Evolutionary conservation across 306 rosid species (phyloP).

Genomic region (Cicer chorassanicum): DNA sequence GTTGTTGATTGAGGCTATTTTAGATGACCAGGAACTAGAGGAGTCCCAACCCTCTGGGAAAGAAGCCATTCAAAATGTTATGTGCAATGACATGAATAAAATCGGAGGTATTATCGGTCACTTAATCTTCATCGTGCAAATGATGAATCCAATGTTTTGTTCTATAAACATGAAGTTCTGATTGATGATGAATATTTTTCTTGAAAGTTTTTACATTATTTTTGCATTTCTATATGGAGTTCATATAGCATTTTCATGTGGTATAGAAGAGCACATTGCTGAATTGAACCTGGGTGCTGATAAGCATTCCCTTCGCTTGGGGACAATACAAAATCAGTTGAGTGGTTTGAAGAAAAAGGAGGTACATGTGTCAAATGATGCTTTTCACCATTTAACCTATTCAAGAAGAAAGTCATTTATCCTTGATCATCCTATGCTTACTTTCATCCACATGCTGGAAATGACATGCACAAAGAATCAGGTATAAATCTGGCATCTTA

Average conservation of each 20-base stretch:
- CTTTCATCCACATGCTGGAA: conserved; percentile 40
- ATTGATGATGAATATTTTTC: conserved; percentile 21
- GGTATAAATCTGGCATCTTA: neutral
- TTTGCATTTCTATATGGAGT: conserved; percentile 37
- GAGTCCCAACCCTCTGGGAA: conserved; percentile 22
- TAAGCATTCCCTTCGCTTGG: conserved; percentile 46
- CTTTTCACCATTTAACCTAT: conserved; percentile 40
- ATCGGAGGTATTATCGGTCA: conserved; percentile 48
- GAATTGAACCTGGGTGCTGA: conserved; percentile 51
- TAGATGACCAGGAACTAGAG: conserved; percentile 44
- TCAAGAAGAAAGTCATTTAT: neutral
- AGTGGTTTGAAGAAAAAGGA: conserved; percentile 46
- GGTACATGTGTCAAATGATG: conserved; percentile 33
- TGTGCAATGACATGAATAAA: conserved; percentile 35
- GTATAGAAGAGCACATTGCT: neutral
- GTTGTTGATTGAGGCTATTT: conserved; percentile 55
- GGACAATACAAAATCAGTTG: conserved; percentile 38
- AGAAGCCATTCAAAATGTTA: conserved; percentile 44
- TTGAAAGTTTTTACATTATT: conserved; percentile 29
- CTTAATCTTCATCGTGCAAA: conserved; percentile 16
- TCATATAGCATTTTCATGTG: conserved; percentile 46
- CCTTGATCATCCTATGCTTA: no score
- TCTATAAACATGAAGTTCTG: conserved; percentile 23
- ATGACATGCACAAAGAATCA: neutral
- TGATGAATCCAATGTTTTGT: conserved; percentile 31